Evolutionary conservation across 257 asterid genomes (phyloP), one percentile per base, ranked within the genome.

Genomic region (Rhazya stricta): DNA sequence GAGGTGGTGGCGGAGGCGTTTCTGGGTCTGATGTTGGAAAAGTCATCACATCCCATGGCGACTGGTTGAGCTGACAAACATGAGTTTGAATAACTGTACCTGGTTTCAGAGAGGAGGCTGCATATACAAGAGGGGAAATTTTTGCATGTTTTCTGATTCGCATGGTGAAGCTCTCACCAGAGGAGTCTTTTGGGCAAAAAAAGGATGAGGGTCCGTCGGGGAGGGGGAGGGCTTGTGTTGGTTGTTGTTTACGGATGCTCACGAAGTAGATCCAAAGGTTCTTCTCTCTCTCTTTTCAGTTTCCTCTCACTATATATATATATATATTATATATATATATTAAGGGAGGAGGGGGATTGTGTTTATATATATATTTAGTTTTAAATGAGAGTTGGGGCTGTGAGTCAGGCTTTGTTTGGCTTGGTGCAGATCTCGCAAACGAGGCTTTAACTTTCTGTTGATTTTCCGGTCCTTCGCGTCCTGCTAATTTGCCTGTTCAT

Each of bases 1-100:
- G 30, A 36, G 76, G 80, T 12, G 86, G 85, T 4, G 84, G 83
- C 16, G 77, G 84, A 73, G 85, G 83, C 57, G 82, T 37, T 13
- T 87, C 32, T 15, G 78, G 77, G 60, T 74, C 56, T 68, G 91
- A 86, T 0, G 85, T 83, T 29, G 94, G 82, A 81, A 90, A 90
- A 60, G 77, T 77, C 48, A 88, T 80, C 50, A 84, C 91, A 86
- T 94, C 98, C 98, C 98, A 87, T 2, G 91, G 89, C 41, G 89
- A 81, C 57, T 87, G 91, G 58, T 87, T 87, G 37, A 84, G 87
- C 73, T 81, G 84, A 25, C 91, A 87, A 9, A 77, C n/a, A 30
- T 74, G 81, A 42, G 76, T n/a, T 21, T 62, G 75, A 21, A 54
- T 36, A 6, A 67, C 72, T 2, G 67, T 57, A 3, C 68, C 69